phyloP scores from a whole-genome alignment of 192 early-diverging fungal species.

The Kickxella alabastrina region DNA sequence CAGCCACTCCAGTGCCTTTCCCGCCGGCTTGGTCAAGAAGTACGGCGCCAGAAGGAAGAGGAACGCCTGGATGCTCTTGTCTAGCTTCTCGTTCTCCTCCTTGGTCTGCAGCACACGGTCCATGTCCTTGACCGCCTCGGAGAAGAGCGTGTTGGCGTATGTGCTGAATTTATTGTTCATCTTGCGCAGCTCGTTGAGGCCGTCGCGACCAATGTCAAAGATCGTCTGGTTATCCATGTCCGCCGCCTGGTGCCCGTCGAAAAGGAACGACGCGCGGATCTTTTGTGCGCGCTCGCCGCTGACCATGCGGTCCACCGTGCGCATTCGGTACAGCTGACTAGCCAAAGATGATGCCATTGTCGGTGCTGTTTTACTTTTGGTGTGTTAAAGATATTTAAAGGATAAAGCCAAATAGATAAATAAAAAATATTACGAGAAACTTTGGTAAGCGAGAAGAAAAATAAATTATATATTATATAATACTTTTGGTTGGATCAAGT shows the following conservation, averaged over 20 bases:
- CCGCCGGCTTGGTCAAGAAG: constrained; percentile 77
- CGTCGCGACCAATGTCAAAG: constrained; percentile 76
- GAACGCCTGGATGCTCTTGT: constrained; percentile 71
- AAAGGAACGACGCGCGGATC: constrained; percentile 74
- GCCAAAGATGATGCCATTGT: constrained; percentile 61
- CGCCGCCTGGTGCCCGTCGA: constrained; percentile 75
- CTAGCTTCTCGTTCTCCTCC: constrained; percentile 75
- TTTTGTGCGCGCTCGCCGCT: constrained; percentile 56
- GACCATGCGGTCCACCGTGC: constrained; percentile 57
- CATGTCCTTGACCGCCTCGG: constrained; percentile 69
- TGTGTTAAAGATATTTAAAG: background rate
- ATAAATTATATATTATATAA: too few species aligned
- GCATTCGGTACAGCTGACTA: constrained; percentile 62
- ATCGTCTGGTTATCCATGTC: constrained; percentile 86
- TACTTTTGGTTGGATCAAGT: too few species aligned
- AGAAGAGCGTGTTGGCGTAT: constrained; percentile 76
- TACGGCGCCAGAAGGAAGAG: constrained; percentile 76
- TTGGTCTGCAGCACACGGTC: constrained; percentile 77
- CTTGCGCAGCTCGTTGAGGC: constrained; percentile 68
- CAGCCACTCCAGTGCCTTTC: constrained; percentile 91
- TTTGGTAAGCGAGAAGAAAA: too few species aligned
- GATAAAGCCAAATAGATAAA: background rate
- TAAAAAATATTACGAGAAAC: too few species aligned
- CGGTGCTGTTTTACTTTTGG: background rate
- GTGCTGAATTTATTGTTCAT: constrained; percentile 60